phyloP scores from a whole-genome alignment of 306 rosid species.

The Aeschynomene evenia region DNA sequence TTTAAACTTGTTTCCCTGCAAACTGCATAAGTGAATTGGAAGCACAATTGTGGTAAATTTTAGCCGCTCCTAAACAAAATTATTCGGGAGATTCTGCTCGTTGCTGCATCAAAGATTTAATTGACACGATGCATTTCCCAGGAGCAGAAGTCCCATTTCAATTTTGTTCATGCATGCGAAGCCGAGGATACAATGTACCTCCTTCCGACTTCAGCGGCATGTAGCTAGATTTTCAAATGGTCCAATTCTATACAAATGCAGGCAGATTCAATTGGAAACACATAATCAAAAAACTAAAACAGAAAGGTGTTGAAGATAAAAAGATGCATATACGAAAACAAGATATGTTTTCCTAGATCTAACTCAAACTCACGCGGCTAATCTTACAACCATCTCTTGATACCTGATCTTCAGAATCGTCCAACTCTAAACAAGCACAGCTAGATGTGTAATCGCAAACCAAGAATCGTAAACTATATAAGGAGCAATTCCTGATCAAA shows the following conservation, averaged over 20 bases:
- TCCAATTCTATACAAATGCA: background rate
- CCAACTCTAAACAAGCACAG: background rate
- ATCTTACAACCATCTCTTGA: constrained; percentile 11
- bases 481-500: background rate
- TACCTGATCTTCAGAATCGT: background rate
- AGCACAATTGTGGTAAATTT: background rate
- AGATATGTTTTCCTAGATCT: constrained; percentile 9
- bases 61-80: constrained; percentile 7
- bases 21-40: constrained; percentile 10
- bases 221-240: background rate
- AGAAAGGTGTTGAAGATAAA: constrained; percentile 6
- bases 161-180: background rate
- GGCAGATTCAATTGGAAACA: background rate
- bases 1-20: constrained; percentile 21
- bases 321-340: constrained; percentile 4
- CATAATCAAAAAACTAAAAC: background rate
- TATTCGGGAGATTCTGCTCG: background rate
- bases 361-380: constrained; percentile 5
- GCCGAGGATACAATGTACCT: constrained; percentile 12
- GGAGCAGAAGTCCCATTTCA: background rate
- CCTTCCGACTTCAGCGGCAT: background rate
- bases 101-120: background rate
- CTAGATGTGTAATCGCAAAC: background rate
- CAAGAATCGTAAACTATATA: background rate
- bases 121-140: background rate